Conservation (phyloP, 495 filamentous ascomycete species). For the Penicillium roqueforti region DNA sequence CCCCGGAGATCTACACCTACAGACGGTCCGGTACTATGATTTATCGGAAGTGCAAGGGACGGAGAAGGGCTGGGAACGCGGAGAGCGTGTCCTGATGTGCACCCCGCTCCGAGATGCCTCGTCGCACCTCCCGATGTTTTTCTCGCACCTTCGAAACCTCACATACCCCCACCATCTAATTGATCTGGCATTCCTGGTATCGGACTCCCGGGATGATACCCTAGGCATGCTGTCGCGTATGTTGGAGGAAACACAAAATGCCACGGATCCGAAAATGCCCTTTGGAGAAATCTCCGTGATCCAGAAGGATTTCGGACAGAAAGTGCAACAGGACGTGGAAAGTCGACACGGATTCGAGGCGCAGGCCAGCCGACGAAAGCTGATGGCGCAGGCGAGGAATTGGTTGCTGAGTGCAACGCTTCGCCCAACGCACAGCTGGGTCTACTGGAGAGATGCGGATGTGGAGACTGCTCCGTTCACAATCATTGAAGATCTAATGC, state of each 20-base stretch:
- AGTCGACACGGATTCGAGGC: conserved; percentile 97
- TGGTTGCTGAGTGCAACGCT: conserved; percentile 94
- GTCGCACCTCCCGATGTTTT: conserved; percentile 96
- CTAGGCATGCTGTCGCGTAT: conserved; percentile 67
- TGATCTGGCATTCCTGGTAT: conserved; percentile 94
- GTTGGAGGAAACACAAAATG: conserved; percentile 75
- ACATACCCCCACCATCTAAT: conserved; percentile 97
- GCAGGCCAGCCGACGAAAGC: conserved; percentile 86
- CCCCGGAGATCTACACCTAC: conserved; percentile 69
- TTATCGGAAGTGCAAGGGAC: conserved; percentile 85
- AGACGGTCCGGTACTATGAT: conserved; percentile 96
- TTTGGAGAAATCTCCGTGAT: conserved; percentile 97
- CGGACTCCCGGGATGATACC: conserved; percentile 93
- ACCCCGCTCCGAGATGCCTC: conserved; percentile 92
- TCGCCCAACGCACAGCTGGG: conserved; percentile 95
- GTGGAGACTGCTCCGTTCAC: conserved; percentile 95
- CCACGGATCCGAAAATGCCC: conserved; percentile 68
- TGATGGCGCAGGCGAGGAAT: conserved; percentile 97
- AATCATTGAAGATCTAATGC: conserved; percentile 96
- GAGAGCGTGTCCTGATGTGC: conserved; percentile 92
- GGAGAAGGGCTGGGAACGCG: conserved; percentile 86
- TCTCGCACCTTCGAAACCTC: conserved; percentile 89
- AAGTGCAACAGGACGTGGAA: conserved; percentile 96
- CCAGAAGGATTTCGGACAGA: conserved; percentile 98
- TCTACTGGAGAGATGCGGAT: conserved; percentile 99